Evolutionary conservation across 202 grass and related monocot genomes (phyloP), one percentile per base, ranked within the genome.

Genomic region (Elaeis oleifera): DNA sequence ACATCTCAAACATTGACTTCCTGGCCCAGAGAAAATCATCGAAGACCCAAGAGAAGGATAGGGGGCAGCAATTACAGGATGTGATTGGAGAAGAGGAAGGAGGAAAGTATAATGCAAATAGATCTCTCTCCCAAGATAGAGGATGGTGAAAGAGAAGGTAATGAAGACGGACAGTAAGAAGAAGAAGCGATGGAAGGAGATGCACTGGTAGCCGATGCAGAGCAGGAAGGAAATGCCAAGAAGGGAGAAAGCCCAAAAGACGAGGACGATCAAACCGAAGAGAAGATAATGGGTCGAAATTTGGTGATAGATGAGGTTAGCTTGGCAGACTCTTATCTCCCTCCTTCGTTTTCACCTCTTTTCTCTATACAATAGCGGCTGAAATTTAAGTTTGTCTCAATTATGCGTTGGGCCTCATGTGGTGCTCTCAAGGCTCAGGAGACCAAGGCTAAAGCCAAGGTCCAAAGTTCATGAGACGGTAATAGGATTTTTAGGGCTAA

Each of bases 1-100:
- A 63, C 66, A 51, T 64, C 63, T 70, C 53, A 57, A 24, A 63
- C 75, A 78, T 78, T 78, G 75, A 71, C 75, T 78, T 78, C 22
- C 58, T 17, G 63, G 66, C 58, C 64, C 69, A 51, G 66, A 6
- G 50, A 28, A 29, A 0, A 54, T 29, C 58, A 70, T 69, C 70
- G 56, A 78, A 63, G 67, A 53, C 74, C 66, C 13, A n/a, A 61
- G 49, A 69, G 65, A 69, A 24, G 55, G 8, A 55, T 2, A 68
- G 7, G 16, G 49, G 50, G 29, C 58, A 58, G 24, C 31, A 57
- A 51, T 17, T 16, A 60, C 14, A 18, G 50, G 53, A 59, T 63
- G 53, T 32, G 19, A 16, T 58, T 18, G 54, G 57, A 51, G 55
- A 73, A 57, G 56, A 73, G 61, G 22, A 66, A 36, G 60, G 19